A percentile compares a stretch with the other conserved stretches of the same genome.
phyloP scores from a whole-genome alignment of 495 filamentous ascomycete species.

The Xylaria castorea region DNA sequence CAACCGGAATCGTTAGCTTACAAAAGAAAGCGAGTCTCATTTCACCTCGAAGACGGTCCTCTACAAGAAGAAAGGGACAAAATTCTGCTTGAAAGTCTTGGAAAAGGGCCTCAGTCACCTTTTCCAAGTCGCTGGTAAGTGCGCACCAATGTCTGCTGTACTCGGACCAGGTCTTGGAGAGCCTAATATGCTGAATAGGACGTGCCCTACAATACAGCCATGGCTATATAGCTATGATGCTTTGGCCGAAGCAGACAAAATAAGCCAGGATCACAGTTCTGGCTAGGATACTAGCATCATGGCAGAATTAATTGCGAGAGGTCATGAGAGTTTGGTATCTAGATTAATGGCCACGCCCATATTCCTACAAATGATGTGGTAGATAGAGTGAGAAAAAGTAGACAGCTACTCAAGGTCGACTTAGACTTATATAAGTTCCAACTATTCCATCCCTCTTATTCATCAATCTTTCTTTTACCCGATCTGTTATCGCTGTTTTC shows the following conservation, averaged over 20 bases:
- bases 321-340: background rate
- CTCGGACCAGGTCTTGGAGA: background rate
- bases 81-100: background rate
- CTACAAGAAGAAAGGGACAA: background rate
- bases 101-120: background rate
- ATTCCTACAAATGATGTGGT: background rate
- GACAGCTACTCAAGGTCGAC: background rate
- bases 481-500: background rate
- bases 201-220: constrained; percentile 59
- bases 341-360: background rate
- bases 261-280: constrained; percentile 16
- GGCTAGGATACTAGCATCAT: background rate
- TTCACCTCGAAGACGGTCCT: background rate
- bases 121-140: constrained; percentile 2
- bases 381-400: background rate
- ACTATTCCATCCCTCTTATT: background rate
- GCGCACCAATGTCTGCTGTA: background rate
- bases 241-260: constrained; percentile 57
- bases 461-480: background rate
- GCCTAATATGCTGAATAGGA: constrained; percentile 45
- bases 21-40: background rate
- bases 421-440: background rate
- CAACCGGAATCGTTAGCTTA: background rate
- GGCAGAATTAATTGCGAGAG: background rate
- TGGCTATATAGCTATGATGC: constrained; percentile 64